Evolutionary conservation across 306 rosid genomes (phyloP).

Genomic region (Gleditsia sinensis): DNA sequence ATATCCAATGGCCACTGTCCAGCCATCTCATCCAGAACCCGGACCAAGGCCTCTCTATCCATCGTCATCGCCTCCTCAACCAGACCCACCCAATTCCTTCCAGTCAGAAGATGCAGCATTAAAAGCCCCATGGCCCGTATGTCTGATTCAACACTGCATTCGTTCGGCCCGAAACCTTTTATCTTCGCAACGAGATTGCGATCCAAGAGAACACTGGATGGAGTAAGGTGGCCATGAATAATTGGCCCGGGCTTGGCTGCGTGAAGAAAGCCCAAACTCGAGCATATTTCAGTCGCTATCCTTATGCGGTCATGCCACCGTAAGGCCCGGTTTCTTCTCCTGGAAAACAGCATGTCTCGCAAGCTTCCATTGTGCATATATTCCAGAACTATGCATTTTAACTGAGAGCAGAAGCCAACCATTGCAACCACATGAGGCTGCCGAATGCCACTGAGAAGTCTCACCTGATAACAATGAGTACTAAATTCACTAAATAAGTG

Average conservation of each 20-base stretch:
- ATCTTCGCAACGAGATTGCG: constrained; percentile 65
- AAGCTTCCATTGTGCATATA: constrained; percentile 75
- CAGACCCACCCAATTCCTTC: constrained; percentile 61
- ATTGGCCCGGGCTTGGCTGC: constrained; percentile 45
- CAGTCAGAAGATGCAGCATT: constrained; percentile 50
- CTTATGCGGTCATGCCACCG: constrained; percentile 65
- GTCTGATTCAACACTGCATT: constrained; percentile 38
- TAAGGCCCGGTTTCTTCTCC: constrained; percentile 48
- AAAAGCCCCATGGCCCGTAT: constrained; percentile 56
- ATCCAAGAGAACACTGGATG: constrained; percentile 67
- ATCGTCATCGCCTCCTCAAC: constrained; percentile 45
- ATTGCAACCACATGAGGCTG: constrained; percentile 74
- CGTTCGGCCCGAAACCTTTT: constrained; percentile 47
- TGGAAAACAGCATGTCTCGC: constrained; percentile 48
- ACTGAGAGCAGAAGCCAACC: constrained; percentile 69
- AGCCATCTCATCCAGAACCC: constrained; percentile 52
- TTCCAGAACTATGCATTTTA: constrained; percentile 60
- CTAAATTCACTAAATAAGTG: background rate
- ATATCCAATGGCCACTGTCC: constrained; percentile 75
- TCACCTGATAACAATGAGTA: constrained; percentile 51
- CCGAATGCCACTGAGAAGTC: constrained; percentile 54
- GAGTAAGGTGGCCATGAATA: constrained; percentile 49
- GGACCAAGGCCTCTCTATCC: constrained; percentile 37
- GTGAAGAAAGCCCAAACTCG: constrained; percentile 59
- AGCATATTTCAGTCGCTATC: constrained; percentile 57